phyloP scores from a whole-genome alignment of 2,329 filamentous ascomycete species.

The Ceratocystis huliohia region DNA sequence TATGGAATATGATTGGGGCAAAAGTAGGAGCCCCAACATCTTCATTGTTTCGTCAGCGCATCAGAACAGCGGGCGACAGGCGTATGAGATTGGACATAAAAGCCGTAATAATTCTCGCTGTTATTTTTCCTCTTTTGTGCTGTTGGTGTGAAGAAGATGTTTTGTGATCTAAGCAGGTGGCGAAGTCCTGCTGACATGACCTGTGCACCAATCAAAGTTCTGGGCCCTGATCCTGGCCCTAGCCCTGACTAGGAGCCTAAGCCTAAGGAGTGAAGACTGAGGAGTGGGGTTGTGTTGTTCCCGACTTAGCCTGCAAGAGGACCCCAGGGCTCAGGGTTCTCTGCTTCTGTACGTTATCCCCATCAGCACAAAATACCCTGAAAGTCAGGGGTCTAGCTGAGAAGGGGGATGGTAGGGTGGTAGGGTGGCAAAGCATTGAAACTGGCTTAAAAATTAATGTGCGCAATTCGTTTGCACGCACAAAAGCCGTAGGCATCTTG shows the following conservation, averaged over 20 bases:
- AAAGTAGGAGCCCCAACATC: background rate
- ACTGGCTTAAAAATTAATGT: too few species aligned
- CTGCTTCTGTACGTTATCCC: background rate
- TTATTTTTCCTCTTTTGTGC: background rate
- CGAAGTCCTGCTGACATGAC: background rate
- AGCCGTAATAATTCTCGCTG: background rate
- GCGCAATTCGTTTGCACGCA: too few species aligned
- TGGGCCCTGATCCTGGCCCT: background rate
- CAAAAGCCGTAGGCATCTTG: too few species aligned
- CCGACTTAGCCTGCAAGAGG: too few species aligned
- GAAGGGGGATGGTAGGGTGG: background rate
- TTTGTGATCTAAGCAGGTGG: background rate
- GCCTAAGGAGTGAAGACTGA: too few species aligned
- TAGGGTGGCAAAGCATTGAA: background rate
- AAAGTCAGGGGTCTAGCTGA: background rate
- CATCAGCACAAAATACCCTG: background rate
- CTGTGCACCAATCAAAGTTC: background rate
- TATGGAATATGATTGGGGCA: background rate
- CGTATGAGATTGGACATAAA: background rate
- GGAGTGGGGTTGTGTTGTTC: too few species aligned
- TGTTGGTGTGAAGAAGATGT: background rate
- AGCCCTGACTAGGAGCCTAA: too few species aligned
- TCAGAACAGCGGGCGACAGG: background rate
- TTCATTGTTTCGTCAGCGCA: background rate
- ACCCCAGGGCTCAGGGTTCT: background rate